phyloP scores from a whole-genome alignment of 345 rosid species.

The Eucalyptus melliodora region DNA sequence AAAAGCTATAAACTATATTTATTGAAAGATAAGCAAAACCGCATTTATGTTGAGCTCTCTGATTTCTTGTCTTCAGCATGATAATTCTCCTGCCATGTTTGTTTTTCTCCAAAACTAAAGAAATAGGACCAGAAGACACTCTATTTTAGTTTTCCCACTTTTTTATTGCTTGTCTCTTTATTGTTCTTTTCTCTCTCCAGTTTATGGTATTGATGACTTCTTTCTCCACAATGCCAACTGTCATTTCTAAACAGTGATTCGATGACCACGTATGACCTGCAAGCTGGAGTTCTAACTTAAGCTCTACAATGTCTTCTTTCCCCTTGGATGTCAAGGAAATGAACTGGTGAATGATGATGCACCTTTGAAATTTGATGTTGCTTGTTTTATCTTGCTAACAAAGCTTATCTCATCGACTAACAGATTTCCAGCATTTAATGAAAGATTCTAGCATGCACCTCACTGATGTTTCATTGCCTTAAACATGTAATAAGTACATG shows the following conservation, averaged over 20 bases:
- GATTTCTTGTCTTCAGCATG: background rate
- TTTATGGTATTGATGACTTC: background rate
- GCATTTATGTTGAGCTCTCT: background rate
- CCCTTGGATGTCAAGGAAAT: background rate
- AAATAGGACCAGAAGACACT: background rate
- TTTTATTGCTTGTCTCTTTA: background rate
- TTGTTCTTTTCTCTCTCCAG: background rate
- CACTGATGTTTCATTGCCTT: background rate
- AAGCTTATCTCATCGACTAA: background rate
- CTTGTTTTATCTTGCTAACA: background rate
- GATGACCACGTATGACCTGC: background rate
- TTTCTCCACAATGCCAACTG: background rate
- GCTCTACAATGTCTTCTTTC: background rate
- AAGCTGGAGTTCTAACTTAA: background rate
- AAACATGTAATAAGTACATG: background rate
- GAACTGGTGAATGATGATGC: background rate
- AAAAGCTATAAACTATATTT: background rate
- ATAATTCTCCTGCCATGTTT: background rate
- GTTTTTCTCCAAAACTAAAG: background rate
- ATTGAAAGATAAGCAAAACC: background rate
- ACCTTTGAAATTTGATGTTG: background rate
- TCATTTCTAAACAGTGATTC: background rate
- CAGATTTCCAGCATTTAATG: background rate
- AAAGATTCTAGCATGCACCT: background rate
- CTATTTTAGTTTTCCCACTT: background rate